Percentiles rank a stretch among this genome's conserved stretches.
Conservation (phyloP, 768 basidiomycete genomes). For the Coprinopsis strossmayeri region DNA sequence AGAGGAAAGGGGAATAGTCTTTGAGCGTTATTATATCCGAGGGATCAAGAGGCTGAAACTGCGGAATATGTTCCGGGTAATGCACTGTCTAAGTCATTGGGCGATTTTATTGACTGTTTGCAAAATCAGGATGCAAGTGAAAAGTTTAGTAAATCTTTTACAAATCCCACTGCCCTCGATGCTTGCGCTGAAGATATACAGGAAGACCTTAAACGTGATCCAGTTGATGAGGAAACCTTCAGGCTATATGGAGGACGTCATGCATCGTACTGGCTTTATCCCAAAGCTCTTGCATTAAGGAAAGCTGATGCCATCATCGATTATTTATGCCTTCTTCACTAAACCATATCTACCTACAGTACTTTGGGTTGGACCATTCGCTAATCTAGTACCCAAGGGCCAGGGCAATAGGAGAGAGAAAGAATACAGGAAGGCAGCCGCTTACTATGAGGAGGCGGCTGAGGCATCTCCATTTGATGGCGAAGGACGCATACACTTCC, state of each 20-base stretch:
- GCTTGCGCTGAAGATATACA: constrained; percentile 26
- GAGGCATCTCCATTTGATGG: constrained; percentile 30
- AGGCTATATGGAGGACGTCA: constrained; percentile 22
- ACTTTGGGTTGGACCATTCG: constrained; percentile 23
- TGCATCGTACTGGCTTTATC: constrained; percentile 32
- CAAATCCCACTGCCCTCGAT: constrained; percentile 24
- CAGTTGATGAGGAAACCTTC: no score
- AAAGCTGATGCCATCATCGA: constrained; percentile 15
- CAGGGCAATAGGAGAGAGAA: not conserved
- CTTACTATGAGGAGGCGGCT: constrained; percentile 9
- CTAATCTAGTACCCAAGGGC: constrained; percentile 15
- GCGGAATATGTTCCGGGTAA: constrained; percentile 17
- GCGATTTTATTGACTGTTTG: not conserved
- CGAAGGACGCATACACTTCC: constrained; percentile 24
- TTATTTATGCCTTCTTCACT: constrained; percentile 3
- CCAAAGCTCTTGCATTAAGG: constrained; percentile 29
- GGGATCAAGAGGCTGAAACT: constrained; percentile 32
- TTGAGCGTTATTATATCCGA: constrained; percentile 33
- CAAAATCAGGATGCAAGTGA: constrained; percentile 9
- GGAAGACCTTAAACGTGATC: constrained; percentile 15
- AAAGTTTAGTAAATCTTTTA: constrained; percentile 18
- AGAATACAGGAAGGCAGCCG: not conserved
- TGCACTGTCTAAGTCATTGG: constrained; percentile 16
- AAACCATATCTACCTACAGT: constrained; percentile 9
- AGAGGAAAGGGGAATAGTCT: constrained; percentile 35